Conservation (phyloP, 306 rosid genomes). For the Rosa persica region DNA sequence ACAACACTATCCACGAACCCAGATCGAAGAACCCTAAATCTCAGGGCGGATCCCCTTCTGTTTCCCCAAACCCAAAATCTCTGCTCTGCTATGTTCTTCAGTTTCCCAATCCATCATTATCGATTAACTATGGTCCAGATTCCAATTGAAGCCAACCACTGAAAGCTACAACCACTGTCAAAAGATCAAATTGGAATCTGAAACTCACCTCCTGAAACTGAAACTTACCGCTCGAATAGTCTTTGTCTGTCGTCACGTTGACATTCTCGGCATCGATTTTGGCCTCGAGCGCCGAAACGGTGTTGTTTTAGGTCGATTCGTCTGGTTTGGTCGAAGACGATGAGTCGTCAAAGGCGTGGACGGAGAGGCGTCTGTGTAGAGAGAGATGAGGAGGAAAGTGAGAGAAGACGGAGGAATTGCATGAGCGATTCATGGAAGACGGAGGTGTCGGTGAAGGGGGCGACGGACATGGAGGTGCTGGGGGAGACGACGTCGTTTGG, state of each 20-base stretch:
- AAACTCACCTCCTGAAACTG: constrained; percentile 43
- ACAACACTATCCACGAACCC: no score
- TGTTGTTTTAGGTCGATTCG: not conserved
- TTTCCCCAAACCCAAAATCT: no score
- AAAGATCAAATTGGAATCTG: no score
- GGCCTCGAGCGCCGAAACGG: not conserved
- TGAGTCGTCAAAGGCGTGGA: constrained; percentile 50
- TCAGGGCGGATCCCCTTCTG: no score
- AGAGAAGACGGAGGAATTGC: constrained; percentile 24
- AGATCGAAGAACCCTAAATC: no score
- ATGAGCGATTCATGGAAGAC: constrained; percentile 10
- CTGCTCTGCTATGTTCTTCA: no score
- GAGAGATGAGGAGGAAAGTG: constrained; percentile 18
- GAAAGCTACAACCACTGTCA: no score
- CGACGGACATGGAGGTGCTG: no score
- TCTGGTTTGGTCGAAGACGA: constrained; percentile 20
- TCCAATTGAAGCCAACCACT: no score
- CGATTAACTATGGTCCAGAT: no score
- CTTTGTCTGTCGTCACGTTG: constrained; percentile 22
- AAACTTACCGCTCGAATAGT: constrained; percentile 67
- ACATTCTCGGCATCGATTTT: constrained; percentile 24
- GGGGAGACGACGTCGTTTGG: no score
- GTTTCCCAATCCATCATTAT: no score
- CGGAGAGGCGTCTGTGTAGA: constrained; percentile 27
- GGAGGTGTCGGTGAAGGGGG: not conserved